A percentile compares a stretch with the other conserved stretches of the same genome.
Conservation (phyloP, 257 asterid species). For the Fraxinus cuspidata region DNA sequence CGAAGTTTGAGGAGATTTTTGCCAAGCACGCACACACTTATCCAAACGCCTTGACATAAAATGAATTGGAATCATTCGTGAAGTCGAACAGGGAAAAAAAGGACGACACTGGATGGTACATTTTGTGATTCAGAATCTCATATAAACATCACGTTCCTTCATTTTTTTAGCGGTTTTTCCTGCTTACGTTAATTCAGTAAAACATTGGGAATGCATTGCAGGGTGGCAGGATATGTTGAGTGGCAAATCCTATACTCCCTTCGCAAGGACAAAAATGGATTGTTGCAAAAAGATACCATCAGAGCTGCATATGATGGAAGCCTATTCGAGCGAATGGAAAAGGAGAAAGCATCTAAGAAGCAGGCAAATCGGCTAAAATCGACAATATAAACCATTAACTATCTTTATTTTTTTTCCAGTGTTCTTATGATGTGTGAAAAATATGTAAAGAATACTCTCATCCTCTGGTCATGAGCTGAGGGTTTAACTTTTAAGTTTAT, state of each 20-base stretch:
- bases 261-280: constrained; percentile 70
- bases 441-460: too few species aligned
- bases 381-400: neutral
- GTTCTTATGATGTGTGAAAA: too few species aligned
- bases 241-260: constrained; percentile 70
- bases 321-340: constrained; percentile 69
- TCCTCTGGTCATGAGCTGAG: too few species aligned
- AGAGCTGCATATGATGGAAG: constrained; percentile 77
- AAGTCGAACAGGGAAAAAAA: constrained; percentile 68
- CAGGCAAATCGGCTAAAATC: constrained; percentile 29
- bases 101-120: constrained; percentile 71
- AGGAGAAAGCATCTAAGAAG: constrained; percentile 55
- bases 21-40: constrained; percentile 50
- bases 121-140: neutral
- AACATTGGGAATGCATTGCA: constrained; percentile 23
- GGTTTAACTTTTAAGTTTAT: too few species aligned
- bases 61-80: constrained; percentile 55
- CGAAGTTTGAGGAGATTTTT: constrained; percentile 77
- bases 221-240: constrained; percentile 68
- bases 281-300: constrained; percentile 57
- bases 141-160: neutral
- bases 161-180: neutral
- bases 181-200: neutral
- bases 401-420: too few species aligned
- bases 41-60: constrained; percentile 51